Evolutionary conservation across 2,329 filamentous ascomycete species (phyloP).

Genomic region (Ophiocordyceps camponoti-rufipedis): DNA sequence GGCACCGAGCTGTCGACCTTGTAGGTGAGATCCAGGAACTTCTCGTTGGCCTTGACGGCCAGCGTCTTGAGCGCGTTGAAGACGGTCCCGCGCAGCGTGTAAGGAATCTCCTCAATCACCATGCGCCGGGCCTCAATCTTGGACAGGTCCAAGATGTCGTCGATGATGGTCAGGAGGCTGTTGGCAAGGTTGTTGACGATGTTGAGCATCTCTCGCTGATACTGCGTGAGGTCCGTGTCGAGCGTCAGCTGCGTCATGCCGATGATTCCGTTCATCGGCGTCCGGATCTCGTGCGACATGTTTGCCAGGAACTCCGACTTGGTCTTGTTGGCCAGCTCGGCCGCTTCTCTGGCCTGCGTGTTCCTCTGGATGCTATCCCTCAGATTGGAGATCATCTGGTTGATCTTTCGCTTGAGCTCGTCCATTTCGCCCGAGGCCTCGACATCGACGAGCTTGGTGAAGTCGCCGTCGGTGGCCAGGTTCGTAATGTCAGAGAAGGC

Average conservation of each 20-base stretch:
- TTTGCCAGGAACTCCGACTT: slow-evolving; percentile 98
- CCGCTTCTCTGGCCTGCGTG: slow-evolving; percentile 85
- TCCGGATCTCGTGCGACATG: slow-evolving; percentile 97
- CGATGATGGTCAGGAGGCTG: slow-evolving; percentile 90
- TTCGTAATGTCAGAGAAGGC: slow-evolving; percentile 99
- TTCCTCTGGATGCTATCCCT: slow-evolving; percentile 94
- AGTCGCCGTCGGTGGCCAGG: slow-evolving; percentile 88
- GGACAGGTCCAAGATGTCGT: slow-evolving; percentile 58
- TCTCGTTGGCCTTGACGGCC: slow-evolving; percentile 94
- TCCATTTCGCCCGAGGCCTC: slow-evolving; percentile 98
- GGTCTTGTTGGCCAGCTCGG: slow-evolving; percentile 91
- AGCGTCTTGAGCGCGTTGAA: slow-evolving; percentile 95
- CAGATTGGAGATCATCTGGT: slow-evolving; percentile 94
- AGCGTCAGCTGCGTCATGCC: slow-evolving; percentile 95
- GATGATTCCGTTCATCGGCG: slow-evolving; percentile 94
- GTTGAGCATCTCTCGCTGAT: slow-evolving; percentile 95
- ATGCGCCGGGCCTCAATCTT: slow-evolving; percentile 91
- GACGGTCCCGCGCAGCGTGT: slow-evolving; percentile 81
- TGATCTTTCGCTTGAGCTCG: slow-evolving; percentile 96
- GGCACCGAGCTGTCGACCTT: slow-evolving; percentile 86
- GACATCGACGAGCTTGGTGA: slow-evolving; percentile 90
- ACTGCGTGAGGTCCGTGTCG: slow-evolving; percentile 85
- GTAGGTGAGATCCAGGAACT: slow-evolving; percentile 82
- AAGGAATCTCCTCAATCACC: slow-evolving; percentile 96
- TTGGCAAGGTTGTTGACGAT: slow-evolving; percentile 95